Conservation (phyloP, 257 asterid species). For the Mitragyna speciosa region DNA sequence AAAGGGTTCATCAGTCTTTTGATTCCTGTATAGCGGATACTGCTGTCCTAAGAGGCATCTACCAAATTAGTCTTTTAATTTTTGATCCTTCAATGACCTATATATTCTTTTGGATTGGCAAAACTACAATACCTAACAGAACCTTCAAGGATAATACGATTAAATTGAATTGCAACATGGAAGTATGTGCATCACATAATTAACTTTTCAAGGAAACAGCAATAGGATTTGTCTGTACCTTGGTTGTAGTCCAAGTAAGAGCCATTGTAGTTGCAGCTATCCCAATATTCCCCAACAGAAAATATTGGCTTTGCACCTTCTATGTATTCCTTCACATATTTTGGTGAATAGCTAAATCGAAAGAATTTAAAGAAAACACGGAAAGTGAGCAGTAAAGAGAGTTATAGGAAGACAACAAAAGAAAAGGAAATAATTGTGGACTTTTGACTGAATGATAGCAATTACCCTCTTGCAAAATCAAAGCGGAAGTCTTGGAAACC, state of each 20-base stretch:
- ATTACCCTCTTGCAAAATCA: conserved; percentile 91
- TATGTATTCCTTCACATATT: conserved; percentile 80
- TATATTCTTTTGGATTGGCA: too few relatives aligned
- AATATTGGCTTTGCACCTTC: conserved; percentile 74
- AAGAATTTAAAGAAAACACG: conserved; percentile 8
- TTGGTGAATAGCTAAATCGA: conserved; percentile 63
- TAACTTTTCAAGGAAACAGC: not conserved
- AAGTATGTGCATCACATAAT: not conserved
- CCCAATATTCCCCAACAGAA: conserved; percentile 95
- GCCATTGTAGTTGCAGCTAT: conserved; percentile 86
- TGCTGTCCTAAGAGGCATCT: not conserved
- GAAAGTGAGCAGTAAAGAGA: conserved; percentile 3
- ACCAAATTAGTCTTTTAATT: too few relatives aligned
- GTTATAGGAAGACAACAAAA: not conserved
- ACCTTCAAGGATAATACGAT: not conserved
- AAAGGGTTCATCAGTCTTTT: not conserved
- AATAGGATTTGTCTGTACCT: conserved; percentile 40
- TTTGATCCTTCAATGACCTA: too few relatives aligned
- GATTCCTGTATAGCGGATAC: not conserved
- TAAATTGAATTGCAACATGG: too few relatives aligned
- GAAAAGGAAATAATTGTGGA: not conserved
- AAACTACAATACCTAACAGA: not conserved
- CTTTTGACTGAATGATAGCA: not conserved
- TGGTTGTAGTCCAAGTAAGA: conserved; percentile 77
- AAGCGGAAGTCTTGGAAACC: conserved; percentile 99